Base-by-base conservation (phyloP, 306 rosid species). In the Morella rubra region DNA sequence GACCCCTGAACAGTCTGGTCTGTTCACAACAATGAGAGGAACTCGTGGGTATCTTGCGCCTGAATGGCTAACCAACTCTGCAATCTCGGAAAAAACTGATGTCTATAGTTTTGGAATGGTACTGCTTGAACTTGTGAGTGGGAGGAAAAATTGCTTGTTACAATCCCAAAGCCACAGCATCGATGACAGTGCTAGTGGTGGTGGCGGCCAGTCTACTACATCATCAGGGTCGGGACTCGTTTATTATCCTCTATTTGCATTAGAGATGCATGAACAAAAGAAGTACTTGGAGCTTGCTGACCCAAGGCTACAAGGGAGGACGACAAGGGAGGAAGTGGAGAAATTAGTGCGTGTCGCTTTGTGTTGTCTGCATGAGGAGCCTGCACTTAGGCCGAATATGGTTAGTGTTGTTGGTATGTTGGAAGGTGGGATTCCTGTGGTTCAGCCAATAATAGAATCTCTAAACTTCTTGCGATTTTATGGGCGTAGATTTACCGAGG, bases 101-200 rank as follows among this genome's bases (percentile, higher is more conserved):
- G 98, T 92, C 22, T 94, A 94, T 42, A 90, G 96, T 79, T 94
- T 74, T 66, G 97, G 98, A 78, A 94, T 94, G 98, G 97, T 94
- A 24, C 81, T 94, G 46, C 91, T 94, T 47, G 98, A 94, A 80
- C 84, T 94, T 18, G 86, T 92, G 0, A 90, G 95, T 64, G 98
- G 98, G 74, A 89, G 92, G 67, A 94, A 94, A 60, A 94, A 92
- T 52, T 92, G 92, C 70, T 81, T 79, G 13, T 24, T 62, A 5
- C 85, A 85, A 46, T 87, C 91, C 20, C 89, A 84, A 82, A 87
- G 88, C 77, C 98, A 72, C 44, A 94, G 90, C 77, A 45, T 80
- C 76, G 91, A 88, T 76, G 90, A 81, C 9, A 85, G 86, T 73
- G 84, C 60, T 49, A 90, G 88, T 24, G 82, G 88, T 10, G 88